Evolutionary conservation across 768 basidiomycete genomes (phyloP).

Genomic region (Mycena venus): DNA sequence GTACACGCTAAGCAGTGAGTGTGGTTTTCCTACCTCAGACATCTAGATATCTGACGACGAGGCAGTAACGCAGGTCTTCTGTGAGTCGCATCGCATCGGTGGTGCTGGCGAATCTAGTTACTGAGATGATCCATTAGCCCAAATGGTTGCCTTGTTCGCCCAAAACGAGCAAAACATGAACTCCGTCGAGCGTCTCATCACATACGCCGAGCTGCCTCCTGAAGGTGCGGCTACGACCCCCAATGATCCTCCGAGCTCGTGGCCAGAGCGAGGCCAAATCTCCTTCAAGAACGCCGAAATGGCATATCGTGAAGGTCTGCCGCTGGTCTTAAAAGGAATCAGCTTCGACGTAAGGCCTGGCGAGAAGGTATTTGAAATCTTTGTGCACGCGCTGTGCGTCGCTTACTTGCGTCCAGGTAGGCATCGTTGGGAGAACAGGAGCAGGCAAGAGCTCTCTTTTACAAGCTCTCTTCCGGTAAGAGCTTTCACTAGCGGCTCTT

Average conservation of each 20-base stretch:
- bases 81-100: conserved; percentile 48
- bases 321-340: conserved; percentile 73
- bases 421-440: conserved; percentile 63
- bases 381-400: neutral
- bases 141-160: conserved; percentile 69
- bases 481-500: neutral
- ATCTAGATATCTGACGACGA: neutral
- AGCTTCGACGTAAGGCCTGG: conserved; percentile 68
- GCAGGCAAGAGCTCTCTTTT: conserved; percentile 69
- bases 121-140: conserved; percentile 50
- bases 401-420: conserved; percentile 45
- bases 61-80: conserved; percentile 66
- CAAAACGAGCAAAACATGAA: conserved; percentile 81
- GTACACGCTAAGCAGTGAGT: conserved; percentile 67
- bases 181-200: conserved; percentile 77
- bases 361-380: conserved; percentile 59
- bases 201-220: conserved; percentile 72
- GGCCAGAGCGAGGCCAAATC: conserved; percentile 68
- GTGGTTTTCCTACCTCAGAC: neutral
- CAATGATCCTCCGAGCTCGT: conserved; percentile 61
- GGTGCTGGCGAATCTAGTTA: neutral
- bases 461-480: conserved; percentile 68
- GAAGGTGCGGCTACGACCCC: conserved; percentile 64
- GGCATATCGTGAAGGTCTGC: conserved; percentile 72
- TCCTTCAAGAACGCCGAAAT: conserved; percentile 69